Evolutionary conservation across 2,329 filamentous ascomycete species (phyloP).

Genomic region (Diaporthe vexans): DNA sequence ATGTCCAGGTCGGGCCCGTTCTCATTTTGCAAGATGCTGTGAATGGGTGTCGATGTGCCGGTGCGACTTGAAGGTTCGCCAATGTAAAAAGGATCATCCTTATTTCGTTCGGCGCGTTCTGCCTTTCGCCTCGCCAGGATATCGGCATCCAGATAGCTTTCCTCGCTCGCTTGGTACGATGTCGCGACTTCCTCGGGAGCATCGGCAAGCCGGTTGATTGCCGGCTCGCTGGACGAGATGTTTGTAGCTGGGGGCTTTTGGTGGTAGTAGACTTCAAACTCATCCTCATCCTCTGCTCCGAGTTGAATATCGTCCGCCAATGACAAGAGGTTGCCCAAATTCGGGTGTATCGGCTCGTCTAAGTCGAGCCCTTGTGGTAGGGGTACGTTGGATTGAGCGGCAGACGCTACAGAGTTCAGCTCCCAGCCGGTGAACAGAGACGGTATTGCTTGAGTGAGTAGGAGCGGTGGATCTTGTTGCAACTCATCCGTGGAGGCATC

Average conservation of each 20-base stretch:
- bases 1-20: constrained; percentile 88
- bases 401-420: constrained; percentile 88
- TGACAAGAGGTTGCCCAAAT: constrained; percentile 77
- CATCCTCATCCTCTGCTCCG: constrained; percentile 69
- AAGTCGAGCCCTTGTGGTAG: constrained; percentile 82
- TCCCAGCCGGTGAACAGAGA: constrained; percentile 89
- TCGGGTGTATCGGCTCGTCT: constrained; percentile 84
- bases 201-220: constrained; percentile 65
- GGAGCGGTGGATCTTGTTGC: constrained; percentile 79
- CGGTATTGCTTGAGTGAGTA: constrained; percentile 92
- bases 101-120: constrained; percentile 85
- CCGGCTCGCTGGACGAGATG: constrained; percentile 67
- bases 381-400: constrained; percentile 89
- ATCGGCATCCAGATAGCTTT: constrained; percentile 79
- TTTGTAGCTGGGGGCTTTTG: constrained; percentile 65
- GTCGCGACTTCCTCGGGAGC: constrained; percentile 59
- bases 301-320: constrained; percentile 65
- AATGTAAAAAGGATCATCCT: constrained; percentile 97
- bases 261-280: constrained; percentile 78
- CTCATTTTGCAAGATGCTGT: constrained; percentile 79
- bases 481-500: constrained; percentile 66
- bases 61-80: constrained; percentile 47
- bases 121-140: constrained; percentile 81
- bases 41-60: constrained; percentile 80
- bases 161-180: constrained; percentile 73